Evolutionary conservation across 2,329 filamentous ascomycete species (phyloP), one percentile per base, ranked within the genome.

Genomic region (Thielaviopsis musarum): DNA sequence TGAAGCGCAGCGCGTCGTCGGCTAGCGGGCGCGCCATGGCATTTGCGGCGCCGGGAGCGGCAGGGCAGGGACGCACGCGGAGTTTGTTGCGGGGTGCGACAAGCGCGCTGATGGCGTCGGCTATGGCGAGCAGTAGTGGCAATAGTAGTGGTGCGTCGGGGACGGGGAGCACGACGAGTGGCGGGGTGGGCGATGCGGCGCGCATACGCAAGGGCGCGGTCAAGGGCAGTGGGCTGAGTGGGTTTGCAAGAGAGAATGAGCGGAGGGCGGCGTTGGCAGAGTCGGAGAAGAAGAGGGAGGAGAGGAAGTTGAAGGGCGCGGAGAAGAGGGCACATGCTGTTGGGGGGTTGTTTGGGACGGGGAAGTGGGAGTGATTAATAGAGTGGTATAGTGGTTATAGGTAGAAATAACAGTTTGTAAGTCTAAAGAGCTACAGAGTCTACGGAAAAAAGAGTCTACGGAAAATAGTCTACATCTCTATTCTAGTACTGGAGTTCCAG

Each of bases 61-160:
- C 71, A 2, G 65, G 87, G 88, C 77, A 83, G 81, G 65, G 80
- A 21, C 57, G 57, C n/a, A 60, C 63, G 10, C 87, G 88, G 0
- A 77, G 80, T 0, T 75, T 93, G 21, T 77, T 93, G 19, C 80
- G 87, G 26, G 79, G 86, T 30, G 86, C 87, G 0, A 85, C 84
- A 13, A 84, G 83, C 66, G 81, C 78, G 26, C 70, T 78, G 17
- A 67, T 76, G 49, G 51, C 51, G 21, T 56, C 45, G 19, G 4
- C 58, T 2, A 45, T 45, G 38, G 38, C 38, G 13, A 10, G 17
- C 54, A 60, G 26, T 56, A 55, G n/a, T 54, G 55, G 30, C 30
- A 26, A 6, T 26, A 26, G 3, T 26, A 26, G 24, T 26, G 24
- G 24, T 26, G n/a, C 26, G 26, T 28, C 26, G 26, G 7, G 54